These are phyloP conservation scores for Alternaria gansuensis DNA, from an alignment of 2,329 filamentous ascomycete species.

Conservation along the genomic window DNA sequence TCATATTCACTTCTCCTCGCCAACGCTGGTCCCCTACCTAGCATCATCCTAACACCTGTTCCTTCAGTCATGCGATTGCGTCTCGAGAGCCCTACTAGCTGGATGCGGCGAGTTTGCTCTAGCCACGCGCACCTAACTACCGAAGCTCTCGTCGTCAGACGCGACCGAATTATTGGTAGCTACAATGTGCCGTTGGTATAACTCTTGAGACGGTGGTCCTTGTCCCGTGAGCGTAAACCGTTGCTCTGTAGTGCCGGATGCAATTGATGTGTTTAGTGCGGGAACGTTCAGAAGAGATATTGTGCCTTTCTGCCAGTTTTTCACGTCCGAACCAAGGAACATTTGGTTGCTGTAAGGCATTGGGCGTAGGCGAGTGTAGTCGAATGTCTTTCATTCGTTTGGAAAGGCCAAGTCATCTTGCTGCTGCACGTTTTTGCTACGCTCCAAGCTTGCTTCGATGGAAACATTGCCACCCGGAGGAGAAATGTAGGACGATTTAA, in stretches of 20 bases:
- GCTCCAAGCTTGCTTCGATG: constrained; percentile 59
- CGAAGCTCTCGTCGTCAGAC: constrained; percentile 57
- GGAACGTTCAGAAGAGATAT: constrained; percentile 63
- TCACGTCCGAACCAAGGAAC: constrained; percentile 55
- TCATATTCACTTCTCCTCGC: constrained; percentile 13
- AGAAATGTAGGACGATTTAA: constrained; percentile 62
- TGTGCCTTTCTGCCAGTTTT: constrained; percentile 66
- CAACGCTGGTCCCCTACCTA: constrained; percentile 43
- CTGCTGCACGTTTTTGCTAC: constrained; percentile 60
- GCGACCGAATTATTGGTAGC: constrained; percentile 65
- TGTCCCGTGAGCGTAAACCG: constrained; percentile 62
- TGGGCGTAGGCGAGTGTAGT: constrained; percentile 39
- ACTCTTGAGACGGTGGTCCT: constrained; percentile 41
- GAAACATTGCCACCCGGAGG: constrained; percentile 55
- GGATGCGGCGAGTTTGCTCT: constrained; percentile 19
- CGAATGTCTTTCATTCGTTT: constrained; percentile 68
- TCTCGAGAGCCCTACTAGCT: constrained; percentile 8
- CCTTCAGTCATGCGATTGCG: constrained; percentile 25
- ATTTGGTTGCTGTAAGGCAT: constrained; percentile 8
- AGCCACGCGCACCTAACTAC: constrained; percentile 20
- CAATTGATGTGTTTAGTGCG: constrained; percentile 60
- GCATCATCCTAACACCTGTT: constrained; percentile 34
- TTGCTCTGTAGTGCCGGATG: constrained; percentile 67
- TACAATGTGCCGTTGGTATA: constrained; percentile 67
- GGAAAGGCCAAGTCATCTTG: constrained; percentile 64